phyloP scores from a whole-genome alignment of 2,329 filamentous ascomycete genomes.

The Fusarium mexicanum region DNA sequence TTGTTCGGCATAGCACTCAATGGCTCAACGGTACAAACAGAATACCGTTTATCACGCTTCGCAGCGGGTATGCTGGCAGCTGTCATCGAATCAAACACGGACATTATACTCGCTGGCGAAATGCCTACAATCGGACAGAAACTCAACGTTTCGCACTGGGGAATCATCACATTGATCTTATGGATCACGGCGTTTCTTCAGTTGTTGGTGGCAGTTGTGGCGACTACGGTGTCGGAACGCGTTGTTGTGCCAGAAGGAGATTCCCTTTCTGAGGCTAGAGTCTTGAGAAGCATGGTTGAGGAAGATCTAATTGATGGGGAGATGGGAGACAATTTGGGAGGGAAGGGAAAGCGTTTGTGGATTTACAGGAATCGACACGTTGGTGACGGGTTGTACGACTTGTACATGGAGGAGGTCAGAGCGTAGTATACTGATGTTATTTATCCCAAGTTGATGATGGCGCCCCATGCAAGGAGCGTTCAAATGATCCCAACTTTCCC shows the following conservation, averaged over 20 bases:
- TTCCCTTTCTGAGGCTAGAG: neutral
- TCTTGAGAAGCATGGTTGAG: neutral
- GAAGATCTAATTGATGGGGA: neutral
- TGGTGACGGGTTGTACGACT: neutral
- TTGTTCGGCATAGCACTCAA: rapidly evolving
- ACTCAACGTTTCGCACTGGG: neutral
- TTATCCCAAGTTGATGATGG: rapidly evolving
- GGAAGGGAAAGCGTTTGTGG: neutral
- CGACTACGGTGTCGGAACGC: neutral
- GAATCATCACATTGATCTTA: neutral
- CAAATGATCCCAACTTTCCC: rapidly evolving
- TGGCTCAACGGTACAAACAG: neutral
- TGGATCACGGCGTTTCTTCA: neutral
- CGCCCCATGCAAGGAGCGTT: rapidly evolving
- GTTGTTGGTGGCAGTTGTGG: neutral
- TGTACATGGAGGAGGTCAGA: neutral
- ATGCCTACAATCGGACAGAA: neutral
- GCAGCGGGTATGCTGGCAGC: neutral
- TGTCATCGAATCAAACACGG: neutral
- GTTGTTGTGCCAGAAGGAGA: neutral
- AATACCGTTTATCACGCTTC: neutral
- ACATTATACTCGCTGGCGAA: neutral
- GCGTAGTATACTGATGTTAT: rapidly evolving
- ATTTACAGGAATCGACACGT: neutral
- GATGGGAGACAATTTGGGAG: neutral